Evolutionary conservation across 139 green algal species (phyloP).

Genomic region (Picochlorum costavermella): DNA sequence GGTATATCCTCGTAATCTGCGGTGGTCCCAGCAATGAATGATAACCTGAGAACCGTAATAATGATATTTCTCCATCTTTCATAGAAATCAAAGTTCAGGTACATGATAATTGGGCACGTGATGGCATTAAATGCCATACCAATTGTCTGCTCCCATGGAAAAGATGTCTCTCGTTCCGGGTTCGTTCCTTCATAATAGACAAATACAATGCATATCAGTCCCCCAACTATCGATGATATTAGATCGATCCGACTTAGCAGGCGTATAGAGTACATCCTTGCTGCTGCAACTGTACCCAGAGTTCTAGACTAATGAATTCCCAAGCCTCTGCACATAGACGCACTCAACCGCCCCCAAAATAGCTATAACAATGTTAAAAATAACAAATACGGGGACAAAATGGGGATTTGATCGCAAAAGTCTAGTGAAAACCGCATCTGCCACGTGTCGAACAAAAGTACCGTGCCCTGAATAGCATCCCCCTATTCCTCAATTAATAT

Average conservation of each 20-base stretch:
- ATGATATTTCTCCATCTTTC: not conserved
- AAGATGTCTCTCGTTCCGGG: not conserved
- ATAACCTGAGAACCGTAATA: not conserved
- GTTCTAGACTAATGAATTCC: too few relatives aligned
- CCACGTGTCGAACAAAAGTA: too few relatives aligned
- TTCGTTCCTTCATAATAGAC: conserved; percentile 1
- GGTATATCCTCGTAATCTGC: conserved; percentile 5
- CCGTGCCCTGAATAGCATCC: too few relatives aligned
- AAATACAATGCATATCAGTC: conserved; percentile 1
- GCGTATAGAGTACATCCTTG: not conserved
- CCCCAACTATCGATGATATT: conserved; percentile 3
- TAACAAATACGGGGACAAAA: too few relatives aligned
- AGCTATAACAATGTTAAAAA: too few relatives aligned
- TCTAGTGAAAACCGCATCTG: too few relatives aligned
- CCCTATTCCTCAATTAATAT: too few relatives aligned
- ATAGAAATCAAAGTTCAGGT: not conserved
- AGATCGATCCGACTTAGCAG: not conserved
- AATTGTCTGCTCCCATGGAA: conserved; percentile 8
- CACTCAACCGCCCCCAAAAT: too few relatives aligned
- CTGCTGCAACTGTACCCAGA: too few relatives aligned
- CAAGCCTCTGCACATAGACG: too few relatives aligned
- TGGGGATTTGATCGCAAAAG: too few relatives aligned
- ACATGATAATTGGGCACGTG: conserved; percentile 1
- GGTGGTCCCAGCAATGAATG: conserved; percentile 4
- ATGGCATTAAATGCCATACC: conserved; percentile 8